phyloP scores from a whole-genome alignment of 305 asterid genomes.

The Ilex paraguariensis region DNA sequence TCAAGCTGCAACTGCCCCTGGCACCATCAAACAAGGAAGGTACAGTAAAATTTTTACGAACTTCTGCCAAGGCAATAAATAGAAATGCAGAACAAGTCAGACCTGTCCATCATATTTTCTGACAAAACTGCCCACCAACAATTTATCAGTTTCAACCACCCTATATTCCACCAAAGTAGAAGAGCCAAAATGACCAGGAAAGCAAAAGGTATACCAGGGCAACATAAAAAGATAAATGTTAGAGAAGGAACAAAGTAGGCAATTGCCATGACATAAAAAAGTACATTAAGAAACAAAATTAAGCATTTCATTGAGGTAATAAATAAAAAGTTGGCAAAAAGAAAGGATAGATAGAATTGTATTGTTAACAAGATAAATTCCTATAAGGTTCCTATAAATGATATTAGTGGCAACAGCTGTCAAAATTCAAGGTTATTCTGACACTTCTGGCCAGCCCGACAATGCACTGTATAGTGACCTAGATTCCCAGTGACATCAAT shows the following conservation, averaged over 20 bases:
- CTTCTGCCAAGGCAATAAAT: neutral
- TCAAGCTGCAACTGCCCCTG: neutral
- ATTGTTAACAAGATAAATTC: no score
- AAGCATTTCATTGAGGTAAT: neutral
- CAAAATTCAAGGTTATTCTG: neutral
- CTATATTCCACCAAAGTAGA: neutral
- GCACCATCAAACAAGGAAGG: neutral
- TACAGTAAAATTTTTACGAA: neutral
- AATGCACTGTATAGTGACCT: no score
- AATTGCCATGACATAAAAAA: neutral
- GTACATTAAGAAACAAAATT: no score
- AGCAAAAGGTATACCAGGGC: neutral
- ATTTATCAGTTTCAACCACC: no score
- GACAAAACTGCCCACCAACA: neutral
- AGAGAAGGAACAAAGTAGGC: neutral
- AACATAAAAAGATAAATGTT: neutral
- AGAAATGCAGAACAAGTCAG: neutral
- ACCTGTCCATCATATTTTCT: neutral
- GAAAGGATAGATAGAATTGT: neutral
- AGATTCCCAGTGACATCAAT: no score
- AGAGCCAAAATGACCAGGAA: neutral
- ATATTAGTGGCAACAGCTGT: neutral
- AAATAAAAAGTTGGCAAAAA: neutral
- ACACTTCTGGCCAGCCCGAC: no score
- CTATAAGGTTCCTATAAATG: neutral